phyloP scores from a whole-genome alignment of 306 rosid genomes.

The Quillaja saponaria region DNA sequence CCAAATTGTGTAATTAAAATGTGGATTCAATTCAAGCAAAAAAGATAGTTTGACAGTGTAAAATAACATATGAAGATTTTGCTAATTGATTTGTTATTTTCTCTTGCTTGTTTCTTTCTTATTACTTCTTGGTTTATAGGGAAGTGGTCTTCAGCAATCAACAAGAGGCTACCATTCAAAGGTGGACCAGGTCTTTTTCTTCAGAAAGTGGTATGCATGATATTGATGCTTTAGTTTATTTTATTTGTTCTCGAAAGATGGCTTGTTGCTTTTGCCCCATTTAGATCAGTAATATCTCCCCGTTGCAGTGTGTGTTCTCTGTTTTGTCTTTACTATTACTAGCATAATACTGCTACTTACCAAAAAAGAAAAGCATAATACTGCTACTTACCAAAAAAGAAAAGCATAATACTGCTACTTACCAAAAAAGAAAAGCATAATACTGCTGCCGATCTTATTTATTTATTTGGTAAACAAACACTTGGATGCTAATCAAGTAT shows the following conservation, averaged over 20 bases:
- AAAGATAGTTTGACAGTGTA: not conserved
- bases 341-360: no score
- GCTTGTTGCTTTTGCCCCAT: not conserved
- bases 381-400: no score
- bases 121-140: conserved; percentile 43
- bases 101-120: conserved; percentile 10
- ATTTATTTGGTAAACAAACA: no score
- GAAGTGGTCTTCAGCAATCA: conserved; percentile 26
- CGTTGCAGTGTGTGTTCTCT: no score
- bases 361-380: no score
- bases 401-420: no score
- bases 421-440: no score
- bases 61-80: not conserved
- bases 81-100: not conserved
- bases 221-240: conserved; percentile 7
- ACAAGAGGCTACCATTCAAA: conserved; percentile 43
- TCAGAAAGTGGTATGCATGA: conserved; percentile 63
- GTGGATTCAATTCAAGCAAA: not conserved
- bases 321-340: no score
- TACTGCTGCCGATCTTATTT: no score
- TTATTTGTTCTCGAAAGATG: not conserved
- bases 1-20: no score
- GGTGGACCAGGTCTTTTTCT: conserved; percentile 64
- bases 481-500: no score
- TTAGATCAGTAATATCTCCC: no score